Conservation (phyloP, 148 eudicot genomes). For the Vaccinium vitisidaea region DNA sequence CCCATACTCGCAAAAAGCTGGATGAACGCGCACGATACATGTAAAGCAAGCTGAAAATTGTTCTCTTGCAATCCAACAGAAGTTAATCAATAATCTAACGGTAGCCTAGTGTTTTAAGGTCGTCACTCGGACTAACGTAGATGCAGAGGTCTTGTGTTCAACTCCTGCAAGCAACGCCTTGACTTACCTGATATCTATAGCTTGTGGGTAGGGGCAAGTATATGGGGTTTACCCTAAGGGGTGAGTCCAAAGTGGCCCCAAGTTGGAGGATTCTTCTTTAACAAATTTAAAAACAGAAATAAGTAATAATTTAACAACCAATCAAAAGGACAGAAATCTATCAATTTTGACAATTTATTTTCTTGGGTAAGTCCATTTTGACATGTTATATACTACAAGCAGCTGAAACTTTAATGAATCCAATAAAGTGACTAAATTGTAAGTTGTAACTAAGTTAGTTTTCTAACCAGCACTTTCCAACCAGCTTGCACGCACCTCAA, state of each 20-base stretch:
- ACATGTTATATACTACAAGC: neutral
- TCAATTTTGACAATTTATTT: neutral
- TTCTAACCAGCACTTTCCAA: neutral
- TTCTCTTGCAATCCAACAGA: neutral
- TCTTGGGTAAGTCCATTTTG: neutral
- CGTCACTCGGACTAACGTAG: neutral
- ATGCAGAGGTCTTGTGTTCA: neutral
- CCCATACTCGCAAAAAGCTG: neutral
- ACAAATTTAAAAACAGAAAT: neutral
- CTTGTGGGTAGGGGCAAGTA: neutral
- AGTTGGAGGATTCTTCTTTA: neutral
- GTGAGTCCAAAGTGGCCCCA: neutral
- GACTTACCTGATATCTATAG: neutral
- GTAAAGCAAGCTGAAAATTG: neutral
- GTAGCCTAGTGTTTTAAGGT: neutral
- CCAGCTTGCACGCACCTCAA: neutral
- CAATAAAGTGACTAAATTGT: neutral
- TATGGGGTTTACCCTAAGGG: neutral
- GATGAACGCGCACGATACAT: neutral
- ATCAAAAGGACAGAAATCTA: neutral
- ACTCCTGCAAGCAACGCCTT: neutral
- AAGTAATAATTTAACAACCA: neutral
- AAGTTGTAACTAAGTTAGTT: neutral
- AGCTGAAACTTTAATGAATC: neutral
- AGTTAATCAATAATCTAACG: neutral